phyloP scores from a whole-genome alignment of 257 asterid species.

The Phtheirospermum japonicum region DNA sequence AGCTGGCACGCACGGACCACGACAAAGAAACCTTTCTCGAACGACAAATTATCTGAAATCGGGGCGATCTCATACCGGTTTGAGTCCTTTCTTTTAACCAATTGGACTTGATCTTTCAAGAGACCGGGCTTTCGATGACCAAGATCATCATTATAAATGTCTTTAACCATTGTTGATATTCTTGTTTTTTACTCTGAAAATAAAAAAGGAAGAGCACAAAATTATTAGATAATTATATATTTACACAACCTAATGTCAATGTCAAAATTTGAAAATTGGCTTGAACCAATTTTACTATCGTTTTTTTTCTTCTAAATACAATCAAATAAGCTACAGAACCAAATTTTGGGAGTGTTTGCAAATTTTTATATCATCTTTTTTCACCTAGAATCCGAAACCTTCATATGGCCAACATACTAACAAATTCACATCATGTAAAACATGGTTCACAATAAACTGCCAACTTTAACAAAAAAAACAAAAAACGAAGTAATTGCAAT shows the following conservation, averaged over 20 bases:
- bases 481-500: constrained; percentile 8
- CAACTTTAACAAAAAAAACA: constrained; percentile 22
- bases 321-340: not conserved
- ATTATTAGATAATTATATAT: not conserved
- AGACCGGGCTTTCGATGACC: constrained; percentile 67
- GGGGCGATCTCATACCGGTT: constrained; percentile 73
- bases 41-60: constrained; percentile 70
- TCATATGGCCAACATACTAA: constrained; percentile 3
- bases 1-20: constrained; percentile 87
- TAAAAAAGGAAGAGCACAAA: constrained; percentile 11
- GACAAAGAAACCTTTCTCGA: constrained; percentile 95
- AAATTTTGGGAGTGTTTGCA: too few relatives aligned
- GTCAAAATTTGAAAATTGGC: not conserved
- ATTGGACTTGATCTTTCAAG: constrained; percentile 85
- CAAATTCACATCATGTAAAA: not conserved
- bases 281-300: too few relatives aligned
- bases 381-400: too few relatives aligned
- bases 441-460: constrained; percentile 13
- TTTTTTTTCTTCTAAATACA: not conserved
- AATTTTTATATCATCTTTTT: too few relatives aligned
- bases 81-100: constrained; percentile 73
- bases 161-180: constrained; percentile 45
- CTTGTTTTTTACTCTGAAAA: constrained; percentile 37
- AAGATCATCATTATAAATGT: constrained; percentile 39
- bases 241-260: not conserved